A percentile compares a stretch with the other conserved stretches of the same genome.
phyloP scores from a whole-genome alignment of 768 basidiomycete species.

The Hypsizygus marmoreus region DNA sequence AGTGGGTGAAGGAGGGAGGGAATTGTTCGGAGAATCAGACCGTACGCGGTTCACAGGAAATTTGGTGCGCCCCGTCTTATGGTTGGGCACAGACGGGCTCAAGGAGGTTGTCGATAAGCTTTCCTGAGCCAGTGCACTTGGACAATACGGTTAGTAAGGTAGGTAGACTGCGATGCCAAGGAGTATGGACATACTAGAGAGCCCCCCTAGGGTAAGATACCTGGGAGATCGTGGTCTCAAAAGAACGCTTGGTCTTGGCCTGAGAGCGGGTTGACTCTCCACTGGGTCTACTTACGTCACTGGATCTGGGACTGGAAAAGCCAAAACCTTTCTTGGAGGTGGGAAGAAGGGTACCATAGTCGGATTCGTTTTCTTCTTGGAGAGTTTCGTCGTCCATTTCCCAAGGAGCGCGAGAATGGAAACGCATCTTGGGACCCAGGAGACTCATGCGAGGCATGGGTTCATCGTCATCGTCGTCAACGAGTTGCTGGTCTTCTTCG shows the following conservation, averaged over 20 bases:
- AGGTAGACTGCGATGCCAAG: conserved; percentile 4
- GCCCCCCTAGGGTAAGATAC: conserved; percentile 53
- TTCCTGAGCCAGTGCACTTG: conserved; percentile 62
- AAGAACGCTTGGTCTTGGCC: conserved; percentile 53
- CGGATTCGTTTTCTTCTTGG: conserved; percentile 49
- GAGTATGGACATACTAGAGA: conserved; percentile 54
- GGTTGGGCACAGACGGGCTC: conserved; percentile 30
- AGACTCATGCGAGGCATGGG: conserved; percentile 60
- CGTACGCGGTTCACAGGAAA: conserved; percentile 43
- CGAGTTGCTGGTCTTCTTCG: conserved; percentile 36
- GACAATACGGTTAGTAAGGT: conserved; percentile 6
- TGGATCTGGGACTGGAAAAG: conserved; percentile 47
- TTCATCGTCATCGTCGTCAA: conserved; percentile 44
- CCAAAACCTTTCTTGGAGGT: conserved; percentile 43
- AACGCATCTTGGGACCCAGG: conserved; percentile 81
- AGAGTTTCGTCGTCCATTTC: conserved; percentile 57
- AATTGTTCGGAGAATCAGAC: conserved; percentile 32
- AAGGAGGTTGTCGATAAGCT: conserved; percentile 60
- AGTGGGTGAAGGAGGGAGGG: conserved; percentile 29
- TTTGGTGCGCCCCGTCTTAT: conserved; percentile 42
- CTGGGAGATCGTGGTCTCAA: conserved; percentile 57
- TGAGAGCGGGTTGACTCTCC: conserved; percentile 61
- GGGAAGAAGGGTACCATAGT: conserved; percentile 33
- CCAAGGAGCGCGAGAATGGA: conserved; percentile 84
- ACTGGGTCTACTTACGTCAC: conserved; percentile 54